Conservation (phyloP, 768 basidiomycete species). For the Leccinum incarnatum region DNA sequence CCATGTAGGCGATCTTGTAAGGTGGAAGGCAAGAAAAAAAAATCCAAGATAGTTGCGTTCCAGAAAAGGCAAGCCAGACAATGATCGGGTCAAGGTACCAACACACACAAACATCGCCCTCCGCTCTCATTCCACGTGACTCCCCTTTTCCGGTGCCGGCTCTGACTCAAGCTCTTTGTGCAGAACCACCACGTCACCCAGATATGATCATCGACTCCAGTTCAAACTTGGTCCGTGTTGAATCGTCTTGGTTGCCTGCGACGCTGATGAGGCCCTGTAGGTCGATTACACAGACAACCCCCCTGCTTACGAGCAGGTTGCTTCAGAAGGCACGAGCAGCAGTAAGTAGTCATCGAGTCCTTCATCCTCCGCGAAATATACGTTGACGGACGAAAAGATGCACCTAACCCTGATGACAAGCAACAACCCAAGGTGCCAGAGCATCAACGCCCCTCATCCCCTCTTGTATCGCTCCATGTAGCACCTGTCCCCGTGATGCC, state of each 20-base stretch:
- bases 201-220: constrained; percentile 27
- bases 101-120: constrained; percentile 14
- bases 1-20: constrained; percentile 2
- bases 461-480: constrained; percentile 22
- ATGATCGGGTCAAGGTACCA: constrained; percentile 10
- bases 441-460: constrained; percentile 9
- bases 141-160: constrained; percentile 3
- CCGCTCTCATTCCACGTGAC: constrained; percentile 20
- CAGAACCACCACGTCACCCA: neutral
- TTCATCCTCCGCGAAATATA: neutral
- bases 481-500: constrained; percentile 34
- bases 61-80: constrained; percentile 7
- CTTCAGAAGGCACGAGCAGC: constrained; percentile 24
- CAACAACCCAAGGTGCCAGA: constrained; percentile 7
- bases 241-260: neutral
- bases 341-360: constrained; percentile 23
- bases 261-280: constrained; percentile 7
- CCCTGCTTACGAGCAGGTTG: constrained; percentile 47
- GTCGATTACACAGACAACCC: constrained; percentile 37
- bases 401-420: constrained; percentile 9
- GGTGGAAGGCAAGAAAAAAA: neutral
- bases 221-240: constrained; percentile 25
- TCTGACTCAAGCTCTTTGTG: constrained; percentile 3
- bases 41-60: neutral
- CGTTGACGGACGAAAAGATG: constrained; percentile 10